These are phyloP conservation scores for Amaranthus palmeri DNA, from an alignment of 148 eudicot genomes.

Conservation along the genomic window DNA sequence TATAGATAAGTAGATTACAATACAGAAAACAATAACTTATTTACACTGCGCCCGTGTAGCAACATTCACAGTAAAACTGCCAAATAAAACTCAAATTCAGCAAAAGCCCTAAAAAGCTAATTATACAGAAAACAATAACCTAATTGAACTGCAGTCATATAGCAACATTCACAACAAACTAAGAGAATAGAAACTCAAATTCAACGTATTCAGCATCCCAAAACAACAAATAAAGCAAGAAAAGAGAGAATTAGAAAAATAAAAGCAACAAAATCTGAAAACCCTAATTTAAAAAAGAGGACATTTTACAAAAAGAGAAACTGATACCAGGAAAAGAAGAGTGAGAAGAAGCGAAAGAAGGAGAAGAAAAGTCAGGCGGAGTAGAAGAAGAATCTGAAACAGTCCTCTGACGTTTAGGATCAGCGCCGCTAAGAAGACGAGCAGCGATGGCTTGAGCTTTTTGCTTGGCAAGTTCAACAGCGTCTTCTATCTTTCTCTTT, in stretches of 20 bases:
- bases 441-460: conserved; percentile 43
- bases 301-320: conserved; percentile 1
- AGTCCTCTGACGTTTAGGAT: conserved; percentile 33
- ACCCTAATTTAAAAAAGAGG: background rate
- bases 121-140: too few relatives aligned
- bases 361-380: conserved; percentile 6
- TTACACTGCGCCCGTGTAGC: too few relatives aligned
- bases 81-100: background rate
- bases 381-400: conserved; percentile 1
- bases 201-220: background rate
- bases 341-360: conserved; percentile 14
- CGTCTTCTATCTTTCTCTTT: conserved; percentile 43
- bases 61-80: background rate
- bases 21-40: too few relatives aligned
- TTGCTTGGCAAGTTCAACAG: conserved; percentile 38
- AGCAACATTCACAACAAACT: too few relatives aligned
- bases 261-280: background rate
- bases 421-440: conserved; percentile 29
- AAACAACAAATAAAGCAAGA: background rate
- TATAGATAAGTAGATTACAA: too few relatives aligned
- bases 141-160: too few relatives aligned
- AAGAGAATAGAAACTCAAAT: too few relatives aligned
- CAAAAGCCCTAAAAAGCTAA: too few relatives aligned
- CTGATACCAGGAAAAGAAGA: conserved; percentile 21
- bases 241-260: too few relatives aligned